phyloP scores from a whole-genome alignment of 2,329 filamentous ascomycete genomes.

The Cephalotrichum gorgonifer region DNA sequence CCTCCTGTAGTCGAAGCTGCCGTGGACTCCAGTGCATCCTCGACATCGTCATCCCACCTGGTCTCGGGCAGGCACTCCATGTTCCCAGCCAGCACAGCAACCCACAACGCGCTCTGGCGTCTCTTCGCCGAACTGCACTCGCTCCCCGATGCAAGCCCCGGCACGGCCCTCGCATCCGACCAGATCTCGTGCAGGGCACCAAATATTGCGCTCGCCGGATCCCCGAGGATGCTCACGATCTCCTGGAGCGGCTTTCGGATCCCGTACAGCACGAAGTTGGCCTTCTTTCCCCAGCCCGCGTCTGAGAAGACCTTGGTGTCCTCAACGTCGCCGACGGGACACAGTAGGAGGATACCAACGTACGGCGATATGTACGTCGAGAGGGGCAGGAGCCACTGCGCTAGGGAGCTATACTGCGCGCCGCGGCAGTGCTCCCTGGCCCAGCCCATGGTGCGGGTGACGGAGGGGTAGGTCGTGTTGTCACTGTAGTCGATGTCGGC shows the following conservation, averaged over 20 bases:
- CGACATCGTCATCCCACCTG: not conserved
- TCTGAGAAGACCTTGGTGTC: slow-evolving; percentile 2
- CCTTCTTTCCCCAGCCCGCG: slow-evolving; percentile 12
- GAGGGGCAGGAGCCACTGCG: not conserved
- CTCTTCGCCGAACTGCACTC: not conserved
- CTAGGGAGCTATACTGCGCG: not conserved
- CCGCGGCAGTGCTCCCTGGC: not conserved
- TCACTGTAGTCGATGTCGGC: not conserved
- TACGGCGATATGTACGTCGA: not conserved
- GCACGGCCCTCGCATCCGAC: not conserved
- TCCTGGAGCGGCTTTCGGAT: not conserved
- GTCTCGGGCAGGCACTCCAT: not conserved
- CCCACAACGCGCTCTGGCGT: not conserved
- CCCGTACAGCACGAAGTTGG: not conserved
- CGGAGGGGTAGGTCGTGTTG: not conserved
- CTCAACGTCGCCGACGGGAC: slow-evolving; percentile 25
- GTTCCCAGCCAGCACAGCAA: not conserved
- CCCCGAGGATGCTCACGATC: not conserved
- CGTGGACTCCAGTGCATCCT: not conserved
- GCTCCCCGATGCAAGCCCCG: not conserved
- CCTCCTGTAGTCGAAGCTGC: not conserved
- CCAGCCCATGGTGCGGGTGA: not conserved
- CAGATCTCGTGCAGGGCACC: not conserved
- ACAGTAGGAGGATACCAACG: slow-evolving; percentile 28
- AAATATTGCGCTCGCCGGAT: not conserved